Percentiles rank a stretch among this genome's conserved stretches.
Evolutionary conservation across 1,284 basidiomycete genomes (phyloP).

Genomic region (Puccinia polysora): DNA sequence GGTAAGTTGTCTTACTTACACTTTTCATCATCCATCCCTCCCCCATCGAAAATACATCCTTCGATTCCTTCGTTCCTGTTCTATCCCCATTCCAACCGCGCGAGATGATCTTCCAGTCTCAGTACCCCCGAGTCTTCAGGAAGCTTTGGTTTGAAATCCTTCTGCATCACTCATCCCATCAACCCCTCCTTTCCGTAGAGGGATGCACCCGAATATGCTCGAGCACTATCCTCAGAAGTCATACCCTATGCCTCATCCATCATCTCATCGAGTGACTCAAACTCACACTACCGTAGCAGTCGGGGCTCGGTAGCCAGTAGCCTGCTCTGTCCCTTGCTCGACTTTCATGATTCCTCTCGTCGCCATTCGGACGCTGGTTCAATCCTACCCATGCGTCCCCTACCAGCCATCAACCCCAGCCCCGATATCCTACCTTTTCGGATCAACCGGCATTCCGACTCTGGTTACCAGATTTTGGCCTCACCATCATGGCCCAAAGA

Average conservation of each 20-base stretch:
- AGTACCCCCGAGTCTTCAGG: too few species aligned
- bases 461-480: neutral
- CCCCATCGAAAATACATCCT: neutral
- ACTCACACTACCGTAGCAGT: conserved; percentile 23
- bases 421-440: neutral
- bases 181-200: conserved; percentile 8
- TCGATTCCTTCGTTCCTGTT: too few species aligned
- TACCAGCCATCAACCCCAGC: conserved; percentile 14
- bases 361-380: conserved; percentile 20
- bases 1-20: neutral
- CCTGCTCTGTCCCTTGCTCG: conserved; percentile 36
- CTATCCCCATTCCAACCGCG: too few species aligned
- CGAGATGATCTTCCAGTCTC: too few species aligned
- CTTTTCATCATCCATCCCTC: neutral
- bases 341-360: conserved; percentile 12
- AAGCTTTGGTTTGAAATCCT: too few species aligned
- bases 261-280: conserved; percentile 26
- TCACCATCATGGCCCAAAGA: too few species aligned
- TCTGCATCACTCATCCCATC: too few species aligned
- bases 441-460: neutral
- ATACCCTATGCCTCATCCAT: conserved; percentile 26
- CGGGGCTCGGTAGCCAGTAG: conserved; percentile 29
- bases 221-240: conserved; percentile 28
- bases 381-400: conserved; percentile 26
- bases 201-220: conserved; percentile 28